A percentile compares a stretch with the other conserved stretches of the same genome.
These are phyloP conservation scores for Trametes maxima DNA, from an alignment of 768 basidiomycete genomes.

Conservation along the genomic window DNA sequence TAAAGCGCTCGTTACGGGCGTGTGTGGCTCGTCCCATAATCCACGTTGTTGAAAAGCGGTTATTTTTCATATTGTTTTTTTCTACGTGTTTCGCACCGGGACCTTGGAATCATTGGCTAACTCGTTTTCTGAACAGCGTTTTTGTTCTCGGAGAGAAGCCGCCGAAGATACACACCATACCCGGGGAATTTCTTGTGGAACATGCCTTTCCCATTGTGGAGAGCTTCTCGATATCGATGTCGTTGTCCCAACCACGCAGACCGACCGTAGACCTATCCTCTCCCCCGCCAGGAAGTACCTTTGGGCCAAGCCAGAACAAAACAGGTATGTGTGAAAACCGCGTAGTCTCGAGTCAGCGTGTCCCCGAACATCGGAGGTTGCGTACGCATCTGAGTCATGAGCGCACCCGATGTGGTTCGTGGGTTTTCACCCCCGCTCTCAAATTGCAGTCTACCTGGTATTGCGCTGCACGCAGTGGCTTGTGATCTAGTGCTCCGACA, in stretches of 20 bases:
- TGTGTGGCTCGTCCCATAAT: no score
- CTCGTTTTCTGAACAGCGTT: conserved; percentile 36
- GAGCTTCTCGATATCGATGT: conserved; percentile 55
- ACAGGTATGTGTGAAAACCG: conserved; percentile 40
- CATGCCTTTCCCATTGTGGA: conserved; percentile 60
- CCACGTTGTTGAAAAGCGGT: no score
- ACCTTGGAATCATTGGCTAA: background rate
- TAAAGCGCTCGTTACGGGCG: no score
- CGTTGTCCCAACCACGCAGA: conserved; percentile 47
- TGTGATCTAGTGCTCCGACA: no score
- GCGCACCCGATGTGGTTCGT: no score
- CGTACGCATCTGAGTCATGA: no score
- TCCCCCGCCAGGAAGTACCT: conserved; percentile 23
- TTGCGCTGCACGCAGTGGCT: no score
- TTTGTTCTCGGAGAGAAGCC: conserved; percentile 49
- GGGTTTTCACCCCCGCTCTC: no score
- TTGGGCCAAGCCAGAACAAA: conserved; percentile 37
- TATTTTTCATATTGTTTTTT: background rate
- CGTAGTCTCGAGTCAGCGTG: background rate
- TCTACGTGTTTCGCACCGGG: background rate
- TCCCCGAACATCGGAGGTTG: no score
- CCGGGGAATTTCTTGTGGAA: conserved; percentile 46
- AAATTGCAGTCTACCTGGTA: no score
- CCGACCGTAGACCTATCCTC: conserved; percentile 39
- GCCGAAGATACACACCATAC: conserved; percentile 14